Conservation (phyloP, 805 yeast genomes). For the Yarrowia porcina region DNA sequence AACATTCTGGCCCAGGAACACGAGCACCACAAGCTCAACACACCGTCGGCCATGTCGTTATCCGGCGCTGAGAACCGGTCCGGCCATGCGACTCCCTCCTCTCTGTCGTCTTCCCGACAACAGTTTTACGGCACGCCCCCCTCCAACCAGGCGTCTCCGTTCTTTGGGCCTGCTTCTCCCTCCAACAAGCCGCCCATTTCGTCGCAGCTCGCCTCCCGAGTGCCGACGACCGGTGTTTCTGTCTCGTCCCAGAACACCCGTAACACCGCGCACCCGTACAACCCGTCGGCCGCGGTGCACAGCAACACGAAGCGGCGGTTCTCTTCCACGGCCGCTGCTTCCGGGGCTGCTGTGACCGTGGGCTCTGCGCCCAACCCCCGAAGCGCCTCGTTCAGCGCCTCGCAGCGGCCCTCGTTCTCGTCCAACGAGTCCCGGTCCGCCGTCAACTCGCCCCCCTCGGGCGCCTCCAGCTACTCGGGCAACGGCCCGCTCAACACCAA, state of each 20-base stretch:
- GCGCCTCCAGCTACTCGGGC: background rate
- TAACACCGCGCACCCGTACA: slow-evolving; percentile 14
- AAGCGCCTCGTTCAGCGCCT: slow-evolving; percentile 2
- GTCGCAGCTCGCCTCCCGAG: slow-evolving; percentile 6
- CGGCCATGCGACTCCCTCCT: slow-evolving; percentile 6
- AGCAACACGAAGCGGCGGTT: slow-evolving; percentile 15
- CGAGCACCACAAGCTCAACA: slow-evolving; percentile 12
- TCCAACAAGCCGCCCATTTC: slow-evolving; percentile 1
- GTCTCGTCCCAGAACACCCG: background rate
- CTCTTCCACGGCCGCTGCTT: background rate
- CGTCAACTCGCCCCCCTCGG: background rate
- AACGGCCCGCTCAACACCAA: slow-evolving; percentile 51
- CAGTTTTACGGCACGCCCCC: slow-evolving; percentile 24
- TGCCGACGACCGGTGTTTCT: background rate
- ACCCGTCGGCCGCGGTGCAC: background rate
- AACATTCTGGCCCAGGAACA: slow-evolving; percentile 17
- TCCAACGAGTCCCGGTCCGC: slow-evolving; percentile 4
- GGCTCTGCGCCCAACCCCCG: slow-evolving; percentile 21
- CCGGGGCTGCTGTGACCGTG: background rate
- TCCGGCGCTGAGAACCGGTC: background rate
- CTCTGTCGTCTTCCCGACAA: slow-evolving; percentile 4
- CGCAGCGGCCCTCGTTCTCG: slow-evolving; percentile 10
- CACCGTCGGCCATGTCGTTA: slow-evolving; percentile 16
- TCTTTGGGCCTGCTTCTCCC: slow-evolving; percentile 12
- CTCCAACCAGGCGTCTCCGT: slow-evolving; percentile 23